These are phyloP conservation scores for Eutypella sp. DNA, from an alignment of 2,329 filamentous ascomycete genomes.

Conservation along the genomic window DNA sequence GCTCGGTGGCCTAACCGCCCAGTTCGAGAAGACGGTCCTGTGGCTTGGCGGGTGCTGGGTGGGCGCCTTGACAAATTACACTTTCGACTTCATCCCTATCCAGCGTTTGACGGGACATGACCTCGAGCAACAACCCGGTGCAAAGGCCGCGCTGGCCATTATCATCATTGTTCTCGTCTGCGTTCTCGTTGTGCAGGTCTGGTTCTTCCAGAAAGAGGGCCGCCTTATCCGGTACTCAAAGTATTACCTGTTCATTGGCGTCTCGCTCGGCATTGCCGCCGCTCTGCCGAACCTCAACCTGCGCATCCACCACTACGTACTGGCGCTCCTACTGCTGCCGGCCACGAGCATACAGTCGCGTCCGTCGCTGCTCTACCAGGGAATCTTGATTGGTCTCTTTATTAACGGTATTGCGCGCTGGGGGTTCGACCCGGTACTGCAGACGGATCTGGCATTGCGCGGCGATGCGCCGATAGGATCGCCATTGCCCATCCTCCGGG, in stretches of 20 bases:
- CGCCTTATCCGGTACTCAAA: constrained; percentile 72
- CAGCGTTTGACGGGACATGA: constrained; percentile 88
- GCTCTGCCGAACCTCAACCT: constrained; percentile 72
- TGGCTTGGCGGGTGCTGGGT: constrained; percentile 92
- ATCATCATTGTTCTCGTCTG: constrained; percentile 66
- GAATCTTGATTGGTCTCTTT: constrained; percentile 83
- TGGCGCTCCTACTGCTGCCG: constrained; percentile 79
- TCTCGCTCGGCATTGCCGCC: constrained; percentile 64
- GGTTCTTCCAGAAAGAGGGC: constrained; percentile 80
- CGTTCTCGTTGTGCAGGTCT: constrained; percentile 72
- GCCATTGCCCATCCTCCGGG: constrained; percentile 50
- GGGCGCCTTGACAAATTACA: constrained; percentile 89
- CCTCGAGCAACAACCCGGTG: constrained; percentile 82
- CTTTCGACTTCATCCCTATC: constrained; percentile 90
- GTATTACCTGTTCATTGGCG: constrained; percentile 66
- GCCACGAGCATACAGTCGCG: constrained; percentile 87
- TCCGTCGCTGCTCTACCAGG: constrained; percentile 80
- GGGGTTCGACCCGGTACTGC: constrained; percentile 85
- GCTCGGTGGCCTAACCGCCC: constrained; percentile 67
- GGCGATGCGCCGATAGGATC: constrained; percentile 62
- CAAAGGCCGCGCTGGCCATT: constrained; percentile 72
- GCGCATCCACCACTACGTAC: constrained; percentile 88
- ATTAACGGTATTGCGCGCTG: constrained; percentile 91
- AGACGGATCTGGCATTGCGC: constrained; percentile 70
- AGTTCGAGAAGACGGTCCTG: constrained; percentile 83